These are phyloP conservation scores for Pseudogymnoascus sp. DNA, from an alignment of 2,329 filamentous ascomycete species.

Conservation along the genomic window DNA sequence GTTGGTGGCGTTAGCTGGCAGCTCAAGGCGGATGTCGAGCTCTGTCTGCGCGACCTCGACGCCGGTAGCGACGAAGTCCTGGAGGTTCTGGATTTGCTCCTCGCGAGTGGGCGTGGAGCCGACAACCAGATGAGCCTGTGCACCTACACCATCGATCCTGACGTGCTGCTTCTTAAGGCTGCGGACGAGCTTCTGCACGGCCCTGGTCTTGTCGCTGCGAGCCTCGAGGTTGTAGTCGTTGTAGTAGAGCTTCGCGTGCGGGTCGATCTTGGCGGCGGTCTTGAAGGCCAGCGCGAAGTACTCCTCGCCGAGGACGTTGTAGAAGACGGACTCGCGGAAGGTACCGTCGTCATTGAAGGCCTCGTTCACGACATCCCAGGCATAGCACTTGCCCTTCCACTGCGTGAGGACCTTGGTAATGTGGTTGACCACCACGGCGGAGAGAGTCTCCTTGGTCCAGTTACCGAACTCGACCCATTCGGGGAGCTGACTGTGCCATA, in stretches of 20 bases:
- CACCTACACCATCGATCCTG: constrained; percentile 56
- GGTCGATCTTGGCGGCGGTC: constrained; percentile 47
- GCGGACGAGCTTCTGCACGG: constrained; percentile 37
- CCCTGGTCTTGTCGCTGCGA: constrained; percentile 39
- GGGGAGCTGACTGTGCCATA: constrained; percentile 47
- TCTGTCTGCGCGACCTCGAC: constrained; percentile 56
- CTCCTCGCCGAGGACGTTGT: constrained; percentile 36
- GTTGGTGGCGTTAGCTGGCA: constrained; percentile 38
- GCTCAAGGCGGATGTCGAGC: constrained; percentile 48
- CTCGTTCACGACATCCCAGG: constrained; percentile 63
- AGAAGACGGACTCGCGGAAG: constrained; percentile 47
- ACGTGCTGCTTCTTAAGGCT: constrained; percentile 41
- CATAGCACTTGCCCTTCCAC: constrained; percentile 53
- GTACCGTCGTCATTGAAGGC: constrained; percentile 51
- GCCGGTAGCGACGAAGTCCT: constrained; percentile 43
- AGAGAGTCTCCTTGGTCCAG: constrained; percentile 54
- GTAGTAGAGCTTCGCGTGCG: constrained; percentile 52
- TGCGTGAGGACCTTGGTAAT: constrained; percentile 51
- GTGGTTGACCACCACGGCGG: constrained; percentile 50
- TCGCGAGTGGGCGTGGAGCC: constrained; percentile 42
- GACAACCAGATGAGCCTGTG: constrained; percentile 55
- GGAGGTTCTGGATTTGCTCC: constrained; percentile 39
- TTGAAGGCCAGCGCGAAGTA: constrained; percentile 44
- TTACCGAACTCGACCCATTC: constrained; percentile 42
- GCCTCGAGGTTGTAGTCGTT: constrained; percentile 60